phyloP scores from a whole-genome alignment of 2,329 filamentous ascomycete genomes.

The Arthrobotrys sphaeroides region DNA sequence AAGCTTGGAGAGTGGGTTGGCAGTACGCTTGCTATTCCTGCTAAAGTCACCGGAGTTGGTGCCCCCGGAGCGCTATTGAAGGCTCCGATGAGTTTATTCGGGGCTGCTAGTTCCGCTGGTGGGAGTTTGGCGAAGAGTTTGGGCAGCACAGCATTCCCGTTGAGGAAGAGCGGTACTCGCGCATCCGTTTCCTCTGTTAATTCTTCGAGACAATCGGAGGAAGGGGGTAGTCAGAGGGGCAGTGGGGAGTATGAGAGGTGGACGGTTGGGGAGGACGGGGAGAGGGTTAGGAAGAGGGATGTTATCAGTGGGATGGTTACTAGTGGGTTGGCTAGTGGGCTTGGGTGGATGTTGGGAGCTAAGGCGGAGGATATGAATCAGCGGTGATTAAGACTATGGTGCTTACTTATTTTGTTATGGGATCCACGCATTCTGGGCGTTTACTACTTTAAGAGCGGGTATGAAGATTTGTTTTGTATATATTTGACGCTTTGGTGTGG shows the following conservation, averaged over 20 bases:
- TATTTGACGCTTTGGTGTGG: no score
- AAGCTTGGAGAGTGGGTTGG: conserved; percentile 67
- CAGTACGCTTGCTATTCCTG: conserved; percentile 56
- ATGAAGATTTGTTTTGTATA: no score
- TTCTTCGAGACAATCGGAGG: conserved; percentile 59
- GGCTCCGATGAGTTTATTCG: conserved; percentile 67
- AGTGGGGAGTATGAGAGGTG: conserved; percentile 54
- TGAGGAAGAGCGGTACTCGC: no score
- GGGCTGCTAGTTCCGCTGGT: conserved; percentile 64
- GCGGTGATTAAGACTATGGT: conserved; percentile 13
- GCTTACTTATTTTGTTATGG: not conserved
- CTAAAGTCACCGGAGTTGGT: conserved; percentile 22
- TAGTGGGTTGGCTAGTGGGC: conserved; percentile 72
- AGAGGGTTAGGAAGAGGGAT: conserved; percentile 74
- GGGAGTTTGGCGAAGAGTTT: conserved; percentile 62
- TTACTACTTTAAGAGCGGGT: no score
- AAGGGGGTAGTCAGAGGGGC: conserved; percentile 59
- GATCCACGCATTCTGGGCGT: no score
- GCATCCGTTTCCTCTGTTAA: not conserved
- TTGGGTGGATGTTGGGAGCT: conserved; percentile 74
- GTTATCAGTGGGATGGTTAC: conserved; percentile 74
- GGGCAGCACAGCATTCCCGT: conserved; percentile 64
- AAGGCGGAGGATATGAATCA: conserved; percentile 60
- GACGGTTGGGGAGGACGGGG: conserved; percentile 58
- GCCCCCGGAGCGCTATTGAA: conserved; percentile 60